Evolutionary conservation across 768 basidiomycete species (phyloP), one percentile per base, ranked within the genome.

Genomic region (Collybiopsis confluens): DNA sequence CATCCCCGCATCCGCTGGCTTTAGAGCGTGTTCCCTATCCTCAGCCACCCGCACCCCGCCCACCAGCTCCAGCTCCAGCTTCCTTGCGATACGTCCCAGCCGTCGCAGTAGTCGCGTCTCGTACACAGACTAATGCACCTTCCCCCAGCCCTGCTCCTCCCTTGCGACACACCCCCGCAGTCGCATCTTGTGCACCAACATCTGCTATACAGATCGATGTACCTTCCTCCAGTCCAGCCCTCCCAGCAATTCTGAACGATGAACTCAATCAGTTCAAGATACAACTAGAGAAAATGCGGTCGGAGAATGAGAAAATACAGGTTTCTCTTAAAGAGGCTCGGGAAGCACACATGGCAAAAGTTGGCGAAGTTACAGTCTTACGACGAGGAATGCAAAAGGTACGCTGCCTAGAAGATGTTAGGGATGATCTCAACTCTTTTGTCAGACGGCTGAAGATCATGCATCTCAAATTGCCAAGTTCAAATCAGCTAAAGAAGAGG

Each of bases 341-440:
- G 45, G 76, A 81, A 44, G 73, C 70, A 7, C 82, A 76, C 56
- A 72, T 81, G 37, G 67, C 73, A 28, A 88, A 83, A 62, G 82
- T 86, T 27, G 89, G 89, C 4, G 88, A 91, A 69, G 86, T 86
- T 5, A 75, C 75, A 15, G 80, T 85, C 37, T 64, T 91, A 47
- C 73, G 88, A 58, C 81, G 80, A 58, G 77, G 68, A n/a, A 77
- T 86, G 9, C 84, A 88, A 59, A 86, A 85, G 76, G 89, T 86
- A 60, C 47, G 58, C 44, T 21, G n/a, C n/a, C n/a, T n/a, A n/a
- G n/a, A n/a, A n/a, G n/a, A n/a, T n/a, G n/a, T n/a, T n/a, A n/a
- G n/a, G n/a, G n/a, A n/a, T n/a, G n/a, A n/a, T n/a, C n/a, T n/a
- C n/a, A n/a, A n/a, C n/a, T 49, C 56, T 20, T 21, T 41, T 13